Evolutionary conservation across 1,284 basidiomycete genomes (phyloP), one percentile per base, ranked within the genome.

Genomic region (Fomes fomentarius): DNA sequence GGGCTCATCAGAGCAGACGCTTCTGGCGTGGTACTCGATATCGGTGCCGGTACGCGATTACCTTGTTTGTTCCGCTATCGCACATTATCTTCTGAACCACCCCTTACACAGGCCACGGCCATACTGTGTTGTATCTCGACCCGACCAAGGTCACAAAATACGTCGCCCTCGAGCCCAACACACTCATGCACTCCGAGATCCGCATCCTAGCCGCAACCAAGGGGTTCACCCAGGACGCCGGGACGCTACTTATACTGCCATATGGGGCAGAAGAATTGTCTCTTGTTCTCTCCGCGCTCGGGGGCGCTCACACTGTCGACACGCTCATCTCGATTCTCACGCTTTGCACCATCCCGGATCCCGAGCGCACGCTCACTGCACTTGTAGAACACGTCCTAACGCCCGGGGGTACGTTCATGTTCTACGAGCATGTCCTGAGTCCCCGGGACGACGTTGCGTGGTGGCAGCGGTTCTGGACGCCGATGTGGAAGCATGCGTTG

Each of bases 161-260:
- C 60, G 69, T 89, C 47, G 87, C 87, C 0, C 67, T 91, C 10
- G 87, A 90, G 63, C 87, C 88, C 11, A 90, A 89, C 60, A 47
- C 56, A 4, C 68, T 71, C 56, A 89, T 90, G 85, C 86, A 89
- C 65, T 51, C 69, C 19, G 65, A 75, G 22, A 78, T 90, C 42
- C 78, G 82, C 26, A 64, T 63, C 2, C 64, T 66, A 7, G 87
- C 85, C 10, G 64, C 70, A 21, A 63, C 66, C 15, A 76, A 73
- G 8, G 87, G 87, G 1, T 88, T 78, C 65, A 70, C 57, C 4
- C 85, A 88, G 62, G 69, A 70, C 3, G 63, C 79, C 60, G 74
- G 76, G 5, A 69, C 71, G 12, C 74, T 70, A 42, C 70, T 66
- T 31, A 74, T 76, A 42, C 74, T 89, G 11, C 63, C 78, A 0